These are phyloP conservation scores for Pleoardoris graminearum DNA, from an alignment of 2,329 filamentous ascomycete species.

Conservation along the genomic window DNA sequence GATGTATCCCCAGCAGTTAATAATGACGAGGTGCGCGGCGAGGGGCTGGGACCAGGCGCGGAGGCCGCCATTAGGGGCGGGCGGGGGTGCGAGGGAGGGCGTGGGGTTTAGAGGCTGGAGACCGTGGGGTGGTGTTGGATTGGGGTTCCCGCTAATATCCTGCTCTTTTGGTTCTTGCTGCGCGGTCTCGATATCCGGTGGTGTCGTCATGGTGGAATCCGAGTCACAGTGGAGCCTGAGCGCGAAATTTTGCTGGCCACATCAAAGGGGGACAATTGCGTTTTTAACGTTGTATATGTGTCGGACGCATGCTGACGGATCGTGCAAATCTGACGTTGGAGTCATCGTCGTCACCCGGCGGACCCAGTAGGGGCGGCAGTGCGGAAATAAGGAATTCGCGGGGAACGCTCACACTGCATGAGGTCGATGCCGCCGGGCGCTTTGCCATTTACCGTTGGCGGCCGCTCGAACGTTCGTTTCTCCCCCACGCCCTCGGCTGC, in stretches of 20 bases:
- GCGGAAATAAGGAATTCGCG: too few species aligned
- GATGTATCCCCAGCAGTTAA: slow-evolving; percentile 36
- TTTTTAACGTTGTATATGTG: background rate
- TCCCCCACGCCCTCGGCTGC: too few species aligned
- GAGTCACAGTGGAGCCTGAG: too few species aligned
- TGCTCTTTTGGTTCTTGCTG: background rate
- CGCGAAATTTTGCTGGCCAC: too few species aligned
- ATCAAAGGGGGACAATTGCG: background rate
- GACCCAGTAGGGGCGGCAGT: too few species aligned
- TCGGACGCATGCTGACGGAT: background rate
- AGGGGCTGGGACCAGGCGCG: slow-evolving; percentile 32
- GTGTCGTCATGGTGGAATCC: background rate
- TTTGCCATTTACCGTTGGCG: too few species aligned
- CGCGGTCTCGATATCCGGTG: background rate
- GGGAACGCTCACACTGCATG: too few species aligned
- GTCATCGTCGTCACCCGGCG: too few species aligned
- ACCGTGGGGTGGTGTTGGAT: slow-evolving; percentile 22
- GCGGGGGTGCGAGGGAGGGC: slow-evolving; percentile 37
- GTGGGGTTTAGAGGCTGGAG: too few species aligned
- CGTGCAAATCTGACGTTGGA: too few species aligned
- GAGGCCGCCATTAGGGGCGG: slow-evolving; percentile 39
- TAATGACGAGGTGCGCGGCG: slow-evolving; percentile 28
- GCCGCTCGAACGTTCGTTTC: too few species aligned
- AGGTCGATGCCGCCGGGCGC: too few species aligned
- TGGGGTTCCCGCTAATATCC: background rate